Evolutionary conservation across 129 eudicot species (phyloP).

Genomic region (Centrapalus pauciflorus): DNA sequence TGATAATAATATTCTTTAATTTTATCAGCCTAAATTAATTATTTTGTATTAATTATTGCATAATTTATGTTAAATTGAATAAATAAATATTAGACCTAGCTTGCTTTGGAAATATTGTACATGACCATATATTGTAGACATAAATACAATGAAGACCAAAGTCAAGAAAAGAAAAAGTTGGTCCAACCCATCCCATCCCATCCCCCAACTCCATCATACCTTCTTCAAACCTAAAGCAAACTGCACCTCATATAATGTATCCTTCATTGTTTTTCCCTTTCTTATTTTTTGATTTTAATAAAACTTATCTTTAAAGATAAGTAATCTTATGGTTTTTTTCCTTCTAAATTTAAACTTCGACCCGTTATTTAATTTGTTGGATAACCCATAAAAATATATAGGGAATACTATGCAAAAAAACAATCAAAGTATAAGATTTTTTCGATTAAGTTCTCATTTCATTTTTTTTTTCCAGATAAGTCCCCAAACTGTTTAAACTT

Average conservation of each 20-base stretch:
- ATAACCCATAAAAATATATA: not conserved
- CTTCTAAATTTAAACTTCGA: not conserved
- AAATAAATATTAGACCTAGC: not conserved
- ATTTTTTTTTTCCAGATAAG: too few species aligned
- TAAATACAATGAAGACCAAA: constrained; percentile 20
- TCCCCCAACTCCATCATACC: constrained; percentile 50
- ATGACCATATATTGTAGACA: constrained; percentile 21
- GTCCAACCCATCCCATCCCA: constrained; percentile 51
- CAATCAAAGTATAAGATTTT: too few species aligned
- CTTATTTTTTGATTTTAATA: not conserved
- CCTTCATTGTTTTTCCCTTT: not conserved
- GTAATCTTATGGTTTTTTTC: too few species aligned
- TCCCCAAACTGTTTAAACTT: too few species aligned
- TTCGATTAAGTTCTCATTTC: too few species aligned
- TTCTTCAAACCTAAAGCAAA: constrained; percentile 35
- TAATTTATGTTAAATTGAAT: not conserved
- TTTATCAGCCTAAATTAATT: too few species aligned
- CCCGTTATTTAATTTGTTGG: too few species aligned
- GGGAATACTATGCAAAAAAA: too few species aligned
- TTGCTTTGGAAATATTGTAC: constrained; percentile 17
- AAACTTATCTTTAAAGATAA: too few species aligned
- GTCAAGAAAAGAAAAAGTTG: constrained; percentile 27
- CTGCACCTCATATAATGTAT: not conserved
- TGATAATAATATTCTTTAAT: not conserved
- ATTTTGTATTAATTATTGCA: not conserved